These are phyloP conservation scores for Calonectria pauciramosa DNA, from an alignment of 2,329 filamentous ascomycete species.

Conservation along the genomic window DNA sequence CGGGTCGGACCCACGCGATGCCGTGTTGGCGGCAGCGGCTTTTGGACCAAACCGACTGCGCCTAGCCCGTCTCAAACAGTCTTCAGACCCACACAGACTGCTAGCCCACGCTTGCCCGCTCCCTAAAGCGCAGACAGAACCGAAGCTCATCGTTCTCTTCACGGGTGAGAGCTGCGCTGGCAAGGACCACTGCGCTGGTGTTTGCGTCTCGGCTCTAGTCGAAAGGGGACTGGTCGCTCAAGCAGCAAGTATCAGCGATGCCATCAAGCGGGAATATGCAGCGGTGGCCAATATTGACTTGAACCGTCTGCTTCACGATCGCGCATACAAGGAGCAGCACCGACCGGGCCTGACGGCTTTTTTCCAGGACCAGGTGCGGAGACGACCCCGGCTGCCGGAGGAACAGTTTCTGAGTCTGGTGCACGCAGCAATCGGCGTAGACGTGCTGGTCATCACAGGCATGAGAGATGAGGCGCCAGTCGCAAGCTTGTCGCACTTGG, in stretches of 20 bases:
- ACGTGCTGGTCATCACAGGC: conserved; percentile 73
- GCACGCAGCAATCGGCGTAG: conserved; percentile 53
- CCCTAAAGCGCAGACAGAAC: conserved; percentile 50
- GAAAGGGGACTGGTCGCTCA: conserved; percentile 52
- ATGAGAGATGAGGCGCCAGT: conserved; percentile 74
- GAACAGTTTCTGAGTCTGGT: conserved; percentile 66
- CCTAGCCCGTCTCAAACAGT: conserved; percentile 65
- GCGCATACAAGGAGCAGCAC: conserved; percentile 73
- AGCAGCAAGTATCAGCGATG: conserved; percentile 67
- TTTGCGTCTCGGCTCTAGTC: conserved; percentile 63
- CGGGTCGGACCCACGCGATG: conserved; percentile 72
- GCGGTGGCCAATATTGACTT: conserved; percentile 61
- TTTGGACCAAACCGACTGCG: conserved; percentile 69
- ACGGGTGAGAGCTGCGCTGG: conserved; percentile 68
- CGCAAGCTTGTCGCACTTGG: conserved; percentile 65
- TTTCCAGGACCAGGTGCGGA: conserved; percentile 60
- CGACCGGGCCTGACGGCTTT: conserved; percentile 65
- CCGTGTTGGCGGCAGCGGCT: conserved; percentile 62
- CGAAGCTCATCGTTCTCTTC: conserved; percentile 68
- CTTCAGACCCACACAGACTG: conserved; percentile 63
- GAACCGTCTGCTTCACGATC: conserved; percentile 63
- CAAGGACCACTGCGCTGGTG: conserved; percentile 71
- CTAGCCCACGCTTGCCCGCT: conserved; percentile 70
- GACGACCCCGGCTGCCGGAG: conserved; percentile 61
- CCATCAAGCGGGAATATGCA: conserved; percentile 70